These are phyloP conservation scores for Daldinia sp. DNA, from an alignment of 2,329 filamentous ascomycete genomes.

Conservation along the genomic window DNA sequence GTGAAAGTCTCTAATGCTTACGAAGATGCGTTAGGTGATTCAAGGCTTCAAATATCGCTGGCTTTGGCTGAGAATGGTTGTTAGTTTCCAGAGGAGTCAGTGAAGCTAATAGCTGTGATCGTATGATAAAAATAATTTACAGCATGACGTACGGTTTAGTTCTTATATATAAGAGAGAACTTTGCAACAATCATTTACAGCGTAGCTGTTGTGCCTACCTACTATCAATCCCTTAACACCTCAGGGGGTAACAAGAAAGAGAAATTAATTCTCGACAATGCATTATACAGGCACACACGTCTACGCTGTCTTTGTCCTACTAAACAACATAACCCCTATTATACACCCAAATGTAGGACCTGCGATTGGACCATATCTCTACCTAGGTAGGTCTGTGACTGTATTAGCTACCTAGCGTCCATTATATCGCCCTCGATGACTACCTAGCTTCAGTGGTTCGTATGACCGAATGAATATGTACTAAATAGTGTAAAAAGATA, in stretches of 20 bases:
- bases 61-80: background rate
- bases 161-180: background rate
- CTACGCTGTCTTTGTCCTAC: background rate
- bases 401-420: no score
- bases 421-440: no score
- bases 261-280: background rate
- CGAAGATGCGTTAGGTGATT: background rate
- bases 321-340: background rate
- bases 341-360: background rate
- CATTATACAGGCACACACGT: background rate
- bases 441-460: background rate
- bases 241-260: background rate
- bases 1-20: background rate
- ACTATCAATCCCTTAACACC: background rate
- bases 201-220: no score
- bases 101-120: background rate
- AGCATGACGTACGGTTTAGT: background rate
- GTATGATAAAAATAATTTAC: no score
- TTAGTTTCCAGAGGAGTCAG: background rate
- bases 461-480: background rate
- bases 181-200: background rate
- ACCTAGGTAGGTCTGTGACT: no score
- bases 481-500: background rate
- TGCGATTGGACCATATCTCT: background rate
- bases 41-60: background rate